phyloP scores from a whole-genome alignment of 169 alveolate species.

The Eimeria sp. region DNA sequence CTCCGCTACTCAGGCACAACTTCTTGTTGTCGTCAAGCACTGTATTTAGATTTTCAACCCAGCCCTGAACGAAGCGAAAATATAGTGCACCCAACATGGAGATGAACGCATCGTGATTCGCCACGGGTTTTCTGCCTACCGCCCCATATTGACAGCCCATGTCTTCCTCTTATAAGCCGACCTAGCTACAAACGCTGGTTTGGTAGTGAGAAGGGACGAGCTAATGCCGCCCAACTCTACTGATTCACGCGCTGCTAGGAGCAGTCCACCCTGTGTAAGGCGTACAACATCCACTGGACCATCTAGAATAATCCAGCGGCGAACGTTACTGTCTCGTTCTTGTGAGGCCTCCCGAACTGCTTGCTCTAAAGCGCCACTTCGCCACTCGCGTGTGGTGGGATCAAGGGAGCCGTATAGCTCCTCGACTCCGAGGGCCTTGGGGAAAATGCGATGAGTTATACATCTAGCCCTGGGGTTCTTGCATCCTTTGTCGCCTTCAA shows the following conservation, averaged over 20 bases:
- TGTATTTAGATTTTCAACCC: slow-evolving; percentile 98
- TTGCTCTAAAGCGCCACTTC: slow-evolving; percentile 94
- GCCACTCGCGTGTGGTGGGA: slow-evolving; percentile 94
- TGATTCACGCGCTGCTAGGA: neutral
- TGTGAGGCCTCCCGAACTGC: slow-evolving; percentile 91
- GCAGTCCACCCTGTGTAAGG: neutral
- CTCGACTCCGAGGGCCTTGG: slow-evolving; percentile 82
- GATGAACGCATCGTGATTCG: neutral
- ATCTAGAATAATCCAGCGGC: slow-evolving; percentile 97
- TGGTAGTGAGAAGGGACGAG: neutral
- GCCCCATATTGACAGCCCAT: neutral
- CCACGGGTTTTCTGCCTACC: neutral
- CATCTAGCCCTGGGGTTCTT: neutral
- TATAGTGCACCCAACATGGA: neutral
- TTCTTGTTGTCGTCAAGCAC: slow-evolving; percentile 98
- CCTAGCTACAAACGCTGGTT: neutral
- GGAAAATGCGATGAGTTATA: slow-evolving; percentile 36
- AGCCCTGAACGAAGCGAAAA: slow-evolving; percentile 73
- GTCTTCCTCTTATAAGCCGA: neutral
- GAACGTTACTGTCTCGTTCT: slow-evolving; percentile 85
- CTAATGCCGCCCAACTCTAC: neutral
- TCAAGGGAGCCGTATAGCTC: slow-evolving; percentile 95
- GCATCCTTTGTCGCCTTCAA: slow-evolving; percentile 42
- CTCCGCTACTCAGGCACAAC: slow-evolving; percentile 95
- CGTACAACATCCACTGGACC: slow-evolving; percentile 98